A percentile compares a stretch with the other conserved stretches of the same genome.
These are phyloP conservation scores for Fusarium sp. DNA, from an alignment of 2,329 filamentous ascomycete genomes.

Conservation along the genomic window DNA sequence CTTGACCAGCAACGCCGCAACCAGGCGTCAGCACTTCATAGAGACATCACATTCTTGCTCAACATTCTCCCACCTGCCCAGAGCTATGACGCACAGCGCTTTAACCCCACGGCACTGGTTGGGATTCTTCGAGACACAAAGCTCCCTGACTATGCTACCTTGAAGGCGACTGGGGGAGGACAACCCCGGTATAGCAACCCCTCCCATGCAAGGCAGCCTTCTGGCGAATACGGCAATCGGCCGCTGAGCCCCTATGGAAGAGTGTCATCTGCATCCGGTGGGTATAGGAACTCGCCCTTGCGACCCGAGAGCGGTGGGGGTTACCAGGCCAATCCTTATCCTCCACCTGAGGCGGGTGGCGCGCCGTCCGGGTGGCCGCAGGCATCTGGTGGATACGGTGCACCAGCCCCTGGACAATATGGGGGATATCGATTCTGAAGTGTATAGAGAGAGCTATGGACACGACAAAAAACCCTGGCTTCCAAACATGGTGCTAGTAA, in stretches of 20 bases:
- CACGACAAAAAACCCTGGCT: neutral
- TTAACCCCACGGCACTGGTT: constrained; percentile 81
- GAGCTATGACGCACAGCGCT: constrained; percentile 79
- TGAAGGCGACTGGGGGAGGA: constrained; percentile 63
- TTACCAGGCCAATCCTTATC: constrained; percentile 51
- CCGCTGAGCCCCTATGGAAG: constrained; percentile 66
- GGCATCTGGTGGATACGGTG: constrained; percentile 50
- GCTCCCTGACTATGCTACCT: constrained; percentile 73
- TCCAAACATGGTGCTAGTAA: constrained; percentile 31
- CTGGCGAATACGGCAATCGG: constrained; percentile 61
- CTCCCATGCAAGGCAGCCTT: constrained; percentile 59
- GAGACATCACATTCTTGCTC: constrained; percentile 76
- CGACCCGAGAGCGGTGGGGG: constrained; percentile 60
- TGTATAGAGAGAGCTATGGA: neutral
- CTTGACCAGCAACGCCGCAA: constrained; percentile 83
- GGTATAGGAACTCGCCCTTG: constrained; percentile 68
- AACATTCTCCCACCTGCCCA: constrained; percentile 82
- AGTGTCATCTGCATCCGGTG: constrained; percentile 57
- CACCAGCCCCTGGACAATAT: constrained; percentile 54
- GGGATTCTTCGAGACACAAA: constrained; percentile 78
- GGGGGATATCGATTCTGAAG: constrained; percentile 55
- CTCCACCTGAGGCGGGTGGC: constrained; percentile 48
- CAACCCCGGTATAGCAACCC: constrained; percentile 55
- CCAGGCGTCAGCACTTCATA: constrained; percentile 79
- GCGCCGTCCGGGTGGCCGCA: constrained; percentile 50